These are phyloP conservation scores for Solanum paucissectum DNA, from an alignment of 257 asterid species.

Conservation along the genomic window DNA sequence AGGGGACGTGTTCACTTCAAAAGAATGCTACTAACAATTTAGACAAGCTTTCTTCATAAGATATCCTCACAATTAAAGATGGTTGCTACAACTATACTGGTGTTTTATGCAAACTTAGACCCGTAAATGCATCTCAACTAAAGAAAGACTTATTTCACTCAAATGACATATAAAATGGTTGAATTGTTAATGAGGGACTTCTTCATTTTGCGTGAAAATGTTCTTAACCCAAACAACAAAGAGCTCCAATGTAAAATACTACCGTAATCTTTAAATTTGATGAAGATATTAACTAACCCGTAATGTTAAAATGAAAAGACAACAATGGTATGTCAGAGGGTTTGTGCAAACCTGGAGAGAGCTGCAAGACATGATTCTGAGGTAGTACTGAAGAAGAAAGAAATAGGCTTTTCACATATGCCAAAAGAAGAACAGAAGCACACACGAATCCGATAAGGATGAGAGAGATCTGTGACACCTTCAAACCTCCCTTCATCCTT, in stretches of 20 bases:
- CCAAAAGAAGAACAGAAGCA: slow-evolving; percentile 48
- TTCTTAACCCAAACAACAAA: not conserved
- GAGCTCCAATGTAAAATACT: not conserved
- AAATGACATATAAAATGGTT: not conserved
- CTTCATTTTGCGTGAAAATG: not conserved
- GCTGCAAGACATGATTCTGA: slow-evolving; percentile 27
- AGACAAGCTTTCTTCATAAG: not conserved
- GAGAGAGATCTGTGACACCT: slow-evolving; percentile 67
- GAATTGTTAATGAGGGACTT: not conserved
- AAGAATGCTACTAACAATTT: not conserved
- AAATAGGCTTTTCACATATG: slow-evolving; percentile 64
- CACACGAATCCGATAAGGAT: slow-evolving; percentile 75
- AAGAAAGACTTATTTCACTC: not conserved
- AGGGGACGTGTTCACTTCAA: not conserved
- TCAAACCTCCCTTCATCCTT: slow-evolving; percentile 89
- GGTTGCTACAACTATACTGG: not conserved
- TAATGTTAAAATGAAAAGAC: not conserved
- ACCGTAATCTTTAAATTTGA: not conserved
- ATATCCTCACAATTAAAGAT: not conserved
- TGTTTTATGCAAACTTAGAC: not conserved
- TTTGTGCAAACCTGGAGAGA: slow-evolving; percentile 42
- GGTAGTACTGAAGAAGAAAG: slow-evolving; percentile 51
- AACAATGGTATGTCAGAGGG: not conserved
- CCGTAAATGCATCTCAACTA: not conserved
- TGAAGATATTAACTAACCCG: not conserved